phyloP scores from a whole-genome alignment of 2,329 filamentous ascomycete species.

The Phyllosticta citriasiana region DNA sequence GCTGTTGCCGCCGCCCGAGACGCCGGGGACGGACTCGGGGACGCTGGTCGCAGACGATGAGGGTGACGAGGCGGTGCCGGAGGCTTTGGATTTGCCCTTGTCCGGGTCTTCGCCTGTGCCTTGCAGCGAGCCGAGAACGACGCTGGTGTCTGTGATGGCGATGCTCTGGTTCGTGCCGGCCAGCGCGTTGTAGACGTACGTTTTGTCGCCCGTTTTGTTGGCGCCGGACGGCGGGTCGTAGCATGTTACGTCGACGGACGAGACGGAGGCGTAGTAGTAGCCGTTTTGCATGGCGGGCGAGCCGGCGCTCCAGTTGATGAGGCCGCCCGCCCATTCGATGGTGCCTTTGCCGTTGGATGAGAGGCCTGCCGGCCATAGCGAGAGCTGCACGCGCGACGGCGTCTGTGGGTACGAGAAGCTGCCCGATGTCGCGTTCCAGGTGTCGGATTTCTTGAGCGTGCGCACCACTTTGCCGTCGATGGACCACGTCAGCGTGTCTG shows the following conservation, averaged over 20 bases:
- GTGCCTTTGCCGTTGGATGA: slow-evolving; percentile 72
- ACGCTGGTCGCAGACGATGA: slow-evolving; percentile 15
- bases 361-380: slow-evolving; percentile 89
- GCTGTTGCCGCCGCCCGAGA: slow-evolving; percentile 41
- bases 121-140: slow-evolving; percentile 66
- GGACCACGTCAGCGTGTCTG: slow-evolving; percentile 75
- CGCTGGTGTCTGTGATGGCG: slow-evolving; percentile 61
- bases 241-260: slow-evolving; percentile 74
- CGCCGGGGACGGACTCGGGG: slow-evolving; percentile 45
- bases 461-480: slow-evolving; percentile 74
- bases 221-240: slow-evolving; percentile 70
- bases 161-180: slow-evolving; percentile 67
- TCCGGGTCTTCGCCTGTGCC: slow-evolving; percentile 56
- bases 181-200: slow-evolving; percentile 62
- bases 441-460: slow-evolving; percentile 62
- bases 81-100: slow-evolving; percentile 24
- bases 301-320: slow-evolving; percentile 65
- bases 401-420: slow-evolving; percentile 87
- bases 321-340: slow-evolving; percentile 81
- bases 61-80: slow-evolving; percentile 15
- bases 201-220: slow-evolving; percentile 47
- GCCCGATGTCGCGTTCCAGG: slow-evolving; percentile 76
- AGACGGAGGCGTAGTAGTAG: slow-evolving; percentile 80
- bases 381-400: slow-evolving; percentile 81
- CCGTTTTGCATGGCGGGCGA: slow-evolving; percentile 71